Evolutionary conservation across 2,329 filamentous ascomycete genomes (phyloP).

Genomic region (Paraphoma chrysanthemicola): DNA sequence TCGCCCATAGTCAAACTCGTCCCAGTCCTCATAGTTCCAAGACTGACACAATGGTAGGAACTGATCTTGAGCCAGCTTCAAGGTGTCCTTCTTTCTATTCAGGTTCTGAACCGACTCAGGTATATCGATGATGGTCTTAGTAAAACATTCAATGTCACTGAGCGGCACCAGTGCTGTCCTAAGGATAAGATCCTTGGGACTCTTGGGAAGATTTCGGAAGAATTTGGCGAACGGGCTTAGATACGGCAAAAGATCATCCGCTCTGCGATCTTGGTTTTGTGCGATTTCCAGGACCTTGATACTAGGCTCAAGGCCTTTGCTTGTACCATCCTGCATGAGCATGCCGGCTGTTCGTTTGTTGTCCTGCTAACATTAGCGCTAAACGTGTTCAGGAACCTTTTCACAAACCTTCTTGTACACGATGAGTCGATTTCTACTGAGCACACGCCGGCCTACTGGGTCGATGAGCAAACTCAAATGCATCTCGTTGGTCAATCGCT

Average conservation of each 20-base stretch:
- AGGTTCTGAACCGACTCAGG: conserved; percentile 52
- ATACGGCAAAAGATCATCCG: conserved; percentile 88
- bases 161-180: conserved; percentile 75
- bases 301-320: conserved; percentile 69
- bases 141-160: conserved; percentile 83
- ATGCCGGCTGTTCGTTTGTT: conserved; percentile 84
- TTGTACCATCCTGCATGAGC: conserved; percentile 76
- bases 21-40: conserved; percentile 79
- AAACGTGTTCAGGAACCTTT: neutral
- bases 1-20: conserved; percentile 81
- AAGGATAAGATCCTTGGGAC: conserved; percentile 70
- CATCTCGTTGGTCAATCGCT: conserved; percentile 79
- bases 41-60: conserved; percentile 72
- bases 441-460: conserved; percentile 82
- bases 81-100: conserved; percentile 60
- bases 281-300: conserved; percentile 83
- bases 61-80: conserved; percentile 70
- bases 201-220: conserved; percentile 72
- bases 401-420: conserved; percentile 72
- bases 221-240: conserved; percentile 72
- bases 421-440: conserved; percentile 76
- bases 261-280: conserved; percentile 71
- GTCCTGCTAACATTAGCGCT: conserved; percentile 57
- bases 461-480: conserved; percentile 79
- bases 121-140: conserved; percentile 67